Conservation (phyloP, 345 rosid species). For the Linum tenue region DNA sequence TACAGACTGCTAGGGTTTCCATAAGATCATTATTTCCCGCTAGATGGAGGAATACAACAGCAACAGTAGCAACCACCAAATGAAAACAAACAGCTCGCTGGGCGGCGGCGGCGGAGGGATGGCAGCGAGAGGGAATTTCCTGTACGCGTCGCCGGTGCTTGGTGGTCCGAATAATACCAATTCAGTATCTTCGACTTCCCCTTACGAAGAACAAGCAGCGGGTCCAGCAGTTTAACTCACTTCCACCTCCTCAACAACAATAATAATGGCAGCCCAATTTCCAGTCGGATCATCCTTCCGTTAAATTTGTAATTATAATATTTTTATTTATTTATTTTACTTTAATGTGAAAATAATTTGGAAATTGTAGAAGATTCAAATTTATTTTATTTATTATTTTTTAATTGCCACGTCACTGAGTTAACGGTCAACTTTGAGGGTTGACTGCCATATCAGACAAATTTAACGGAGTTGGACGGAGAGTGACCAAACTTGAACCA, state of each 20-base stretch:
- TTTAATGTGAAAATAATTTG: too few relatives aligned
- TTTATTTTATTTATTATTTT: too few relatives aligned
- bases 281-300: conserved; percentile 48
- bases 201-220: conserved; percentile 32
- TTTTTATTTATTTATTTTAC: too few relatives aligned
- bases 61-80: conserved; percentile 16
- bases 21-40: not conserved
- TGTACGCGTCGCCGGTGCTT: conserved; percentile 45
- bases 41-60: not conserved
- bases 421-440: too few relatives aligned
- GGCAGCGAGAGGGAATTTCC: conserved; percentile 50
- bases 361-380: too few relatives aligned
- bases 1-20: not conserved
- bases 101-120: not conserved
- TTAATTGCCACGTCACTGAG: too few relatives aligned
- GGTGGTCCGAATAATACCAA: conserved; percentile 12
- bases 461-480: too few relatives aligned
- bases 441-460: too few relatives aligned
- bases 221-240: conserved; percentile 18
- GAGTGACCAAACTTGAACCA: too few relatives aligned
- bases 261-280: conserved; percentile 25
- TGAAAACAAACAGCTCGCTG: conserved; percentile 41
- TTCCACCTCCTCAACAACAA: conserved; percentile 34
- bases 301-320: too few relatives aligned
- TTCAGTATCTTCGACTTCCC: conserved; percentile 34